Evolutionary conservation across 2,329 filamentous ascomycete genomes (phyloP), one percentile per base, ranked within the genome.

Genomic region (Penicillium palitans): DNA sequence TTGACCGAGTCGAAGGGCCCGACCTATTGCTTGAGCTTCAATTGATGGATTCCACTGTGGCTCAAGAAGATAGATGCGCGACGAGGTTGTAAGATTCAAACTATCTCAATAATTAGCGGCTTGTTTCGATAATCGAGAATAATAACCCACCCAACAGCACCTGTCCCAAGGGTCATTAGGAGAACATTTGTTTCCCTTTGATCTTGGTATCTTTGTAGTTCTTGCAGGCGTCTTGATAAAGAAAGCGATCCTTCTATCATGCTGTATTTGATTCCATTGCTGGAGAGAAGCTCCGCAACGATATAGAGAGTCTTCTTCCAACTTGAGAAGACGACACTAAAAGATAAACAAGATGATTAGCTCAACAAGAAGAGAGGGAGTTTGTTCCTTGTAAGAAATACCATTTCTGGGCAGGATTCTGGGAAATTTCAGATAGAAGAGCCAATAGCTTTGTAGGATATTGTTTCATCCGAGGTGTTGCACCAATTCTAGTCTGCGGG

Each of bases 31-130:
- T 25, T 58, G 55, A 27, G 33, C 50, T 39, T 58, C 55, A 25
- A 58, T 54, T 2, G 49, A 48, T 5, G 55, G 55, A 7, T 58
- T 58, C 55, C 50, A 58, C 39, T 58, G 55, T 13, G 55, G 50
- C 44, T 58, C 55, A 29, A 58, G 49, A n/a, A 48, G 37, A 5
- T 54, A 58, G 9, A 54, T 58, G 21, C 55, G 47, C 21, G 49
- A 53, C n/a, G 37, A 40, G 9, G 37, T 40, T 19, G 37, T 19
- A 40, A 40, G 17, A 40, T 40, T 40, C n/a, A 40, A n/a, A 19
- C n/a, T 40, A 19, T 40, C 37, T 39, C 37, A 12, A 19, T 40
- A 4, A 40, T 19, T 5, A 33, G 6, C 5, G 13, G 31, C 13
- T 33, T 33, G 9, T 19, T 9, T 12, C 5, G 37, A 40, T 6